These are phyloP conservation scores for Russula brevipes DNA, from an alignment of 768 basidiomycete species.

Conservation along the genomic window DNA sequence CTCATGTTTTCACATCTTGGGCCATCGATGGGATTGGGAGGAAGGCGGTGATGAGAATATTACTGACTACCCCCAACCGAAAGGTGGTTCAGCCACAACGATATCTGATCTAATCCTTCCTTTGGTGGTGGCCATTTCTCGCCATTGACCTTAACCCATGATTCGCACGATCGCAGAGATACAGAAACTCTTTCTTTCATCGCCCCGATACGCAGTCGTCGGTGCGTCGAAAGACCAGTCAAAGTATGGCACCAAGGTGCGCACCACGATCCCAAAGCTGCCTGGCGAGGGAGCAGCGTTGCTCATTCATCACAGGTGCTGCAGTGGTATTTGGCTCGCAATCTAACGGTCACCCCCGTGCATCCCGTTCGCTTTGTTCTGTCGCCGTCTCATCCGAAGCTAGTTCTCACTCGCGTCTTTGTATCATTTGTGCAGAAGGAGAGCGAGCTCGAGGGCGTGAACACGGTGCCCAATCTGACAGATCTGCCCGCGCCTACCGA, in stretches of 20 bases:
- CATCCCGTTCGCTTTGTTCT: constrained; percentile 52
- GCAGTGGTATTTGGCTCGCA: constrained; percentile 66
- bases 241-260: constrained; percentile 75
- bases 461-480: constrained; percentile 49
- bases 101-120: background rate
- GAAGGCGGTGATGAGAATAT: background rate
- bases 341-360: constrained; percentile 60
- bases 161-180: constrained; percentile 38
- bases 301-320: constrained; percentile 50
- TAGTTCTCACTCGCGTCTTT: background rate
- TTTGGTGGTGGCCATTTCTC: background rate
- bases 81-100: background rate
- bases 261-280: background rate
- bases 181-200: constrained; percentile 51
- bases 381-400: background rate
- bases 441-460: constrained; percentile 58
- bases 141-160: background rate
- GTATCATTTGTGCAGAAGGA: constrained; percentile 48
- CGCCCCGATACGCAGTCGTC: constrained; percentile 67
- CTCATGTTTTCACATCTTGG: background rate
- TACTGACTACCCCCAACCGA: background rate
- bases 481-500: constrained; percentile 55
- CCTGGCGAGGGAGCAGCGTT: background rate
- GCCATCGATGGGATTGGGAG: background rate
- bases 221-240: constrained; percentile 75